Base-by-base conservation (phyloP, 495 filamentous ascomycete species). In the Paragyromitra xinjiangensis region DNA sequence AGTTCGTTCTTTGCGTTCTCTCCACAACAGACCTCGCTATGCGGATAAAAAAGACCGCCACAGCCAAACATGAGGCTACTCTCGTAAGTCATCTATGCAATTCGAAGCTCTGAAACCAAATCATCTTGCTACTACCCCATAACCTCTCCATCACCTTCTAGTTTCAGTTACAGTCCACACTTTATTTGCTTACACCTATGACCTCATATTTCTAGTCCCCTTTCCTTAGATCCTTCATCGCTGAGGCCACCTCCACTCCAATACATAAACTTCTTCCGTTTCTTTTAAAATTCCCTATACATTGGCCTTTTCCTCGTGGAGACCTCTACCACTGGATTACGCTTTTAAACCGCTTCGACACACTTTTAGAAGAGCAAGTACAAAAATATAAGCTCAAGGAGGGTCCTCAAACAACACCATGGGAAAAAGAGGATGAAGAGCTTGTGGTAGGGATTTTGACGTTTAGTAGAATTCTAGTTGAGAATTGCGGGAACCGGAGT, bases 291-390 rank as follows among this genome's bases (percentile, higher is more conserved):
- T 98, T 98, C 83, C 93, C 94, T 75, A 88, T 88, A 69, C 87
- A 90, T 88, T 98, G 95, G 96, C 93, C 93, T 34, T 97, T 98
- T 81, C 95, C 94, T n/a, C 88, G 95, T 83, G 96, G 96, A 59
- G 96, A 99, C 80, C 87, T 98, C 55, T 98, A 98, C 81, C 94
- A 99, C 86, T 99, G 96, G 96, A 98, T 98, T 81, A 91, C 92
- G 42, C 87, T 97, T 51, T 86, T 99, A 59, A 95, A 99, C 85
- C 91, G 94, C 73, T 98, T 99, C 84, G 96, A 99, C 84, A 88
- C 88, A 74, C 89, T 98, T 71, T 85, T 98, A 19, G 93, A 96
- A 70, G 88, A 89, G 34, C 92, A 94, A 82, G 93, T 90, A 83
- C 86, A 91, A 45, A 92, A 90, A 79, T 98, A 99, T 85, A 89